Base-by-base conservation (phyloP, 345 rosid genomes). In the Acer yangbiense region DNA sequence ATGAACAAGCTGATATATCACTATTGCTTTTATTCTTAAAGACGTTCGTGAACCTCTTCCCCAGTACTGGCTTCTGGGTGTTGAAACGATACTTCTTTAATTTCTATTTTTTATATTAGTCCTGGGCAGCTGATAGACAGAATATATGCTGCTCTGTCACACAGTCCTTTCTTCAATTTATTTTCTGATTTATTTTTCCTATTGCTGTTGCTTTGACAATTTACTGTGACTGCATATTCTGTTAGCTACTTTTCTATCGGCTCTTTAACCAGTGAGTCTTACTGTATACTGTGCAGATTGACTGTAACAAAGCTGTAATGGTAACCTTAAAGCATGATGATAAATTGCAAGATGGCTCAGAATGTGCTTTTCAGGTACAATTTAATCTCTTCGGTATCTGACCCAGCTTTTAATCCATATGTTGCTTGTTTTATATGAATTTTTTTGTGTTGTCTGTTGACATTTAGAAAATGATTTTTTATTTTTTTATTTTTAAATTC, bases 261-360 rank as follows among this genome's bases (percentile, higher is more conserved):
- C 62, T 62, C 29, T 68, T 75, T 81, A 67, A 67, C 68, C 79
- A 39, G 62, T 75, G 65, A 79, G 25, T 68, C 29, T 25, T 68
- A 65, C 67, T 82, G 44, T 72, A 61, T 72, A 16, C 72, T 79
- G 13, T 87, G 86, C 97, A 96, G 91, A 92, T 92, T 82, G 98
- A 96, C 82, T 91, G 91, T 80, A 97, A 94, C 88, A 94, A 97
- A 92, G 85, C 95, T 78, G 81, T 96, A 48, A 85, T 94, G 97
- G 98, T 96, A 81, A 88, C 95, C 20, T 77, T 95, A 81, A 95
- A 95, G 84, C 97, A 95, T 81, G 99, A 93, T 79, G 99, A 95
- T 76, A 95, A 93, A 84, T 86, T 95, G 80, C 97, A 90, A 79
- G 99, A 95, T 85, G 98, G 97, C 63, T 83, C 97, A 13, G 99